Evolutionary conservation across 2,329 filamentous ascomycete species (phyloP), one percentile per base, ranked within the genome.

Genomic region (Xylariaceae sp.): DNA sequence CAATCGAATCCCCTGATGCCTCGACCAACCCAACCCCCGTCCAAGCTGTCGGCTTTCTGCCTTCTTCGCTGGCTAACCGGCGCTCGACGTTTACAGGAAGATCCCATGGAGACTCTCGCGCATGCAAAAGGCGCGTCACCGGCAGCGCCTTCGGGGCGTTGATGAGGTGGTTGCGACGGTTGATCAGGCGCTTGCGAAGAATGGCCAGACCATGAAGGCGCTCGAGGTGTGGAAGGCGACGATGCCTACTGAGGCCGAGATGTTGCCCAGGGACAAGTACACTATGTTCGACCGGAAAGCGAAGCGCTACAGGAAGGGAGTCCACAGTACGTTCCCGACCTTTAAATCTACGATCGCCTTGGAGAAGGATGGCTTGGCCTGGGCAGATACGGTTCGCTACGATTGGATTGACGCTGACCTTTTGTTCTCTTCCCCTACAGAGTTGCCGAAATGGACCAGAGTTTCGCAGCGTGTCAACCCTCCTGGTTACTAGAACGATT

Each of bases 241-340:
- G 76, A 99, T 99, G 94, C 94, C 94, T 18, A 89, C 86, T 30
- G 94, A 99, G 81, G 83, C 86, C 71, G 92, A 97, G 81, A 99
- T 99, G 94, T 74, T 96, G 74, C 88, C 94, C 51, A 88, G 85
- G 76, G 94, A 99, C 78, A 99, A 99, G 78, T 99, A 99, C 78
- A 96, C 91, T 34, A 88, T 99, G 71, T 99, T 97, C 76, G 93
- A 96, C 76, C 87, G 92, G 69, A 97, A 97, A 77, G 92, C 89
- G 74, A 96, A 92, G 85, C 87, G 85, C 69, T 99, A 97, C 75
- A 83, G 94, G 73, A 99, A 99, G 85, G 90, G 92, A 58, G 92
- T 99, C 74, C 93, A 97, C 78, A 97, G 92, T 96, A 82, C 69
- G 91, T 85, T 58, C n/a, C 9, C 34, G 23, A 30, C 5, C 8